Evolutionary conservation across 192 early-diverging fungal genomes (phyloP).

Genomic region (Umbelopsis sp.): DNA sequence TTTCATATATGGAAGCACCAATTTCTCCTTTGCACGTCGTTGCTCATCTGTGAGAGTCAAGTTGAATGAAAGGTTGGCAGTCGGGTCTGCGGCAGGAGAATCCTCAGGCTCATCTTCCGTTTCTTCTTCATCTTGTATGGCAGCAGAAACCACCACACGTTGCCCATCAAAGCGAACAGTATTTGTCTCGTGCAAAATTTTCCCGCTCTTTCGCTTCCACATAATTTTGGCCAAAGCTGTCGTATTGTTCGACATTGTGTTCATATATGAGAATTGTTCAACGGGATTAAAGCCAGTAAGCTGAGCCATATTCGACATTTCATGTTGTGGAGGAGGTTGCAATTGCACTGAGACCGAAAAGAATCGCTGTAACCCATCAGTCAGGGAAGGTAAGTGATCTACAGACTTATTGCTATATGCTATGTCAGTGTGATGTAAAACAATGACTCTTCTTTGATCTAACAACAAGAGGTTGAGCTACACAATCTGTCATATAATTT

Average conservation of each 20-base stretch:
- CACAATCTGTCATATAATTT: neutral
- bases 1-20: slow-evolving; percentile 83
- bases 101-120: neutral
- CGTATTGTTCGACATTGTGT: slow-evolving; percentile 20
- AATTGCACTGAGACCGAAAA: slow-evolving; percentile 26
- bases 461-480: neutral
- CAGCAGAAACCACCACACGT: neutral
- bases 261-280: slow-evolving; percentile 42
- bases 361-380: slow-evolving; percentile 25
- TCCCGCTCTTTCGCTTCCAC: slow-evolving; percentile 53
- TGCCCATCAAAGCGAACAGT: neutral
- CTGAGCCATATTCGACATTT: slow-evolving; percentile 19
- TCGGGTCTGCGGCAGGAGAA: slow-evolving; percentile 53
- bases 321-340: slow-evolving; percentile 12
- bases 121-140: slow-evolving; percentile 20
- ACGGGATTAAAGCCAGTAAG: slow-evolving; percentile 34
- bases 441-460: slow-evolving; percentile 29
- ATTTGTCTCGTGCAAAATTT: slow-evolving; percentile 44
- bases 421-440: slow-evolving; percentile 41
- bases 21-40: slow-evolving; percentile 66
- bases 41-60: slow-evolving; percentile 84
- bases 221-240: slow-evolving; percentile 37
- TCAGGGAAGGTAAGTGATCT: neutral
- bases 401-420: slow-evolving; percentile 27
- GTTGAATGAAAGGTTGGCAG: slow-evolving; percentile 86